A percentile compares a stretch with the other conserved stretches of the same genome.
Conservation (phyloP, 2,329 filamentous ascomycete genomes). For the Apiospora aurea region DNA sequence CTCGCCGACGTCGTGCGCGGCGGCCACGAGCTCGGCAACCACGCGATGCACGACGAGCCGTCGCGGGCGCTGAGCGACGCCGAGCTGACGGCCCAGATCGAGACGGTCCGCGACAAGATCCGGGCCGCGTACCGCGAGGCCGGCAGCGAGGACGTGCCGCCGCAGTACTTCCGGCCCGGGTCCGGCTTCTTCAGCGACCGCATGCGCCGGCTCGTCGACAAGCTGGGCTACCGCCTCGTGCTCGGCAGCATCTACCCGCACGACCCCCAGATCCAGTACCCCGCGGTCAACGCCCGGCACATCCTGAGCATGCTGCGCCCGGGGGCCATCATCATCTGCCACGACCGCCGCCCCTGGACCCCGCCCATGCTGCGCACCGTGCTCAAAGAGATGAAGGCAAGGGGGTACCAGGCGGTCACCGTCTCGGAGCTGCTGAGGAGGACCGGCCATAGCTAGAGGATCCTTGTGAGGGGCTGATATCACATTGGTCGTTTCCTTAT, state of each 20-base stretch:
- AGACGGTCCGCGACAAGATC: slow-evolving; percentile 59
- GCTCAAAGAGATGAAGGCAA: slow-evolving; percentile 70
- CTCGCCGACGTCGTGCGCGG: slow-evolving; percentile 64
- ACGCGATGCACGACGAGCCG: slow-evolving; percentile 88
- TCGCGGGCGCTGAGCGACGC: slow-evolving; percentile 66
- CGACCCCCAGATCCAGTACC: slow-evolving; percentile 81
- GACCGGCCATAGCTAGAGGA: slow-evolving; percentile 30
- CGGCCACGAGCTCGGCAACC: slow-evolving; percentile 81
- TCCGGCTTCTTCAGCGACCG: slow-evolving; percentile 80
- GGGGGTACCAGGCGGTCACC: slow-evolving; percentile 76
- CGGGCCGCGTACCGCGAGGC: slow-evolving; percentile 43
- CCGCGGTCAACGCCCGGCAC: slow-evolving; percentile 76
- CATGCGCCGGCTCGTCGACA: slow-evolving; percentile 68
- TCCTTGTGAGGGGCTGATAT: background rate
- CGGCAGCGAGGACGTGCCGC: slow-evolving; percentile 45
- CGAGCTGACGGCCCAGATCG: slow-evolving; percentile 69
- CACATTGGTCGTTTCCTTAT: background rate
- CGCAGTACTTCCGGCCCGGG: slow-evolving; percentile 80
- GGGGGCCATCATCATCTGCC: slow-evolving; percentile 83
- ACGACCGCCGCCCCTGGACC: slow-evolving; percentile 86
- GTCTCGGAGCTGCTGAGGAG: slow-evolving; percentile 69
- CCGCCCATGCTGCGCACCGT: slow-evolving; percentile 77
- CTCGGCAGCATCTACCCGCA: slow-evolving; percentile 88
- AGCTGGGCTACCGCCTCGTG: slow-evolving; percentile 74
- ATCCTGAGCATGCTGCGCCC: slow-evolving; percentile 80